Evolutionary conservation across 2,329 filamentous ascomycete species (phyloP), one percentile per base, ranked within the genome.

Genomic region (Camillea tinctor): DNA sequence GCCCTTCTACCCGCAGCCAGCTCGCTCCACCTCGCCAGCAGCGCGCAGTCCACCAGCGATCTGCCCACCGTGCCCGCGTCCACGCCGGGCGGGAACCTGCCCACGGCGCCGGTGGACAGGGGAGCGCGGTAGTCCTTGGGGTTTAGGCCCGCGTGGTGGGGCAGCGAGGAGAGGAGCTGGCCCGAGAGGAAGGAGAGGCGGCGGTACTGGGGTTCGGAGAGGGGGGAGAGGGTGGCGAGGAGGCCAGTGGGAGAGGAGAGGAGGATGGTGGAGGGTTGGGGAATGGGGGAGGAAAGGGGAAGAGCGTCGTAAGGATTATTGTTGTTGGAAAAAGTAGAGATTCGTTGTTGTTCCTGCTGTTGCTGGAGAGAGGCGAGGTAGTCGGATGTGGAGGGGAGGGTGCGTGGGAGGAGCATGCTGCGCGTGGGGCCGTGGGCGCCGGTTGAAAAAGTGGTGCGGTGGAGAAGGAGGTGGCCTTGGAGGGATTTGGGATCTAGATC

Each of bases 391-490:
- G 52, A 77, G 76, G 55, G 82, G 73, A 85, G 75, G 3, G 85
- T 86, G 17, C 88, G 88, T 1, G 91, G 90, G 36, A 98, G 82
- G 54, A 97, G 85, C 20, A 89, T 87, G 67, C 93, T 89, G 44
- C 84, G 85, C 0, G 90, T 89, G 0, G 91, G 87, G 64, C 89
- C 84, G 74, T 97, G 91, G 19, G 86, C 86, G 44, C 92, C 93
- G 0, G 91, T 88, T 72, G 93, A 89, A 78, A 99, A 98, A 60
- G 92, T 91, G 56, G 91, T 92, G 61, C 91, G 88, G 75, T 94
- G 92, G 7, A 99, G 84, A 22, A 99, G 85, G 49, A 93, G 86
- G 69, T 93, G 90, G 54, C 95, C 95, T 59, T 94, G 91, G 36
- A 97, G 86, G 6, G 93, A 96, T 79, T 96, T 96, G 17, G 94